A percentile compares a stretch with the other conserved stretches of the same genome.
phyloP scores from a whole-genome alignment of 805 yeast genomes.

The Citeromyces matritensis region DNA sequence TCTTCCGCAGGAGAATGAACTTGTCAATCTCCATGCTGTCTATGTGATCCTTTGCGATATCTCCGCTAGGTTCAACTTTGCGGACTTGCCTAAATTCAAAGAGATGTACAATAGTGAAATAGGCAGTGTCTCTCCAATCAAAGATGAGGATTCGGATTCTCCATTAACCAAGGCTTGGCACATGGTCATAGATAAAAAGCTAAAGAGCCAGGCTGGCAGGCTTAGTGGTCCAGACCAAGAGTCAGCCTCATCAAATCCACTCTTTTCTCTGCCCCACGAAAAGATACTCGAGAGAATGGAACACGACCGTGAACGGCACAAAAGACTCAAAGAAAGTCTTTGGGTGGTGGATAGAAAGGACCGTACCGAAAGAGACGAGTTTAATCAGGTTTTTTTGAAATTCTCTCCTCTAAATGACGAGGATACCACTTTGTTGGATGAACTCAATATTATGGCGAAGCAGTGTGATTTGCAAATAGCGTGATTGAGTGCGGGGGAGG shows the following conservation, averaged over 20 bases:
- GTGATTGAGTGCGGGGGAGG: no score
- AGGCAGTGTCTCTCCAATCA: slow-evolving; percentile 17
- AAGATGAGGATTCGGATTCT: slow-evolving; percentile 18
- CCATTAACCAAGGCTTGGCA: background rate
- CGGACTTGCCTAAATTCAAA: slow-evolving; percentile 9
- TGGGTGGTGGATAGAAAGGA: slow-evolving; percentile 53
- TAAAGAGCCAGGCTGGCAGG: background rate
- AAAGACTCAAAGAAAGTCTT: slow-evolving; percentile 63
- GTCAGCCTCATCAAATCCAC: background rate
- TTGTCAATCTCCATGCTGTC: slow-evolving; percentile 14
- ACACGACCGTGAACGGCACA: slow-evolving; percentile 84
- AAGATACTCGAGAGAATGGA: slow-evolving; percentile 74
- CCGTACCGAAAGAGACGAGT: slow-evolving; percentile 13
- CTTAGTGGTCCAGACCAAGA: background rate
- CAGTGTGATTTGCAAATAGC: no score
- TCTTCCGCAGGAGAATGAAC: slow-evolving; percentile 15
- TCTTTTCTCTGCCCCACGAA: slow-evolving; percentile 11
- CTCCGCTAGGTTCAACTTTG: slow-evolving; percentile 8
- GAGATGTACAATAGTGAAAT: slow-evolving; percentile 14
- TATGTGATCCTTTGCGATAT: slow-evolving; percentile 11
- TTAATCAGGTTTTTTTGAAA: slow-evolving; percentile 34
- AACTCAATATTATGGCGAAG: slow-evolving; percentile 39
- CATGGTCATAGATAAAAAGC: background rate
- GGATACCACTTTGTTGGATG: slow-evolving; percentile 35
- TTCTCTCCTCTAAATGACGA: slow-evolving; percentile 28